Base-by-base conservation (phyloP, 768 basidiomycete genomes). In the Strobilomyces echinocephalus region DNA sequence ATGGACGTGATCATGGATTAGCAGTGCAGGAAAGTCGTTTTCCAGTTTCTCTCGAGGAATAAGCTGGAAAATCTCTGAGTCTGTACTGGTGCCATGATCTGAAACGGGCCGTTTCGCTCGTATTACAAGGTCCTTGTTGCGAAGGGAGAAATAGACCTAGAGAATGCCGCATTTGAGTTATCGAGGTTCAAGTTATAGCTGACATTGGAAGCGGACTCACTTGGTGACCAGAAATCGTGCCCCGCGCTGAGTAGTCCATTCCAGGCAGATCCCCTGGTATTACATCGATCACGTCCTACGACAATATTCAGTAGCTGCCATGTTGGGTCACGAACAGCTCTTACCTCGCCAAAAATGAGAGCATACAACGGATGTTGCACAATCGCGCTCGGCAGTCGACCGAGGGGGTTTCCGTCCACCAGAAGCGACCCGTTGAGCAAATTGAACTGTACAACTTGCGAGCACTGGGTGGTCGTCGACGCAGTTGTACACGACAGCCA, bases 11-110 rank as follows among this genome's bases (percentile, higher is more conserved):
- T 14, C 41, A 1, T 14, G 4, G 12, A 42, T 12, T 41, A 38
- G 35, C 26, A 14, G 16, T 0, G n/a, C 21, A 0, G 69, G 69
- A 33, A 70, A 52, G 45, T 68, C 69, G 1, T 34, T 20, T 8
- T 3, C 3, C 2, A 69, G 46, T 10, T 12, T 53, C 1, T 45
- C 9, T 0, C n/a, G 47, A 12, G 67, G 63, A 50, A 69, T 54
- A 12, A 66, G 30, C 30, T 65, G 40, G 2, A 60, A n/a, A 4
- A 60, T 39, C 6, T 57, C 42, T 4, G 34, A 4, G 11, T 10
- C 5, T 7, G 21, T 35, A 12, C 21, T 16, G n/a, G n/a, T n/a
- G n/a, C n/a, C n/a, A n/a, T n/a, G n/a, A 26, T 20, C 18, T 21
- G 8, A 8, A 28, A 8, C 28, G 28, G 28, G 12, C 2, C 26